Evolutionary conservation across 2,329 filamentous ascomycete species (phyloP), one percentile per base, ranked within the genome.

Genomic region (Nemania bipapillata): DNA sequence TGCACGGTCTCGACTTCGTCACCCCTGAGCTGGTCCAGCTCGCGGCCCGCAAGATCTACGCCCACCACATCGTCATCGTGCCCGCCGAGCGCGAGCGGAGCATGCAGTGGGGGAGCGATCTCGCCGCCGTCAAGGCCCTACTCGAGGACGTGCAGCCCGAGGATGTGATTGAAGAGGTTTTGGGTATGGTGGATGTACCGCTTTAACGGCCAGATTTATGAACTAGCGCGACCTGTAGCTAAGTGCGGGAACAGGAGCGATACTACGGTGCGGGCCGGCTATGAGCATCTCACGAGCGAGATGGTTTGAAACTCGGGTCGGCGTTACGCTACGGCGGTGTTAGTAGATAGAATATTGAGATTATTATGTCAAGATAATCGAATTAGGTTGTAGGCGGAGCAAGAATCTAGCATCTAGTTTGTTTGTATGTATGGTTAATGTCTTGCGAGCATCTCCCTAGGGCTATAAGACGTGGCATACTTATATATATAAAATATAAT

Each of bases 91-190:
- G 89, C 65, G 96, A 98, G 81, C 86, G 94, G 55, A 97, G 94
- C 78, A 86, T 97, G 83, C 93, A 97, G 79, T 99, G 96, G 89
- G 96, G 96, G 0, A 97, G 95, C 79, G 89, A 91, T 61, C 73
- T 91, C 0, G 84, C 86, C 32, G 91, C 92, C 3, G 88, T 97
- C 1, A 84, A 87, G 71, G 84, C 86, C 17, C 73, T 94, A 56
- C 80, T 97, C 2, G 87, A 91, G 35, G 87, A 83, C 5, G 77
- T 90, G 9, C 85, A 85, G 0, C 84, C 88, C 0, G 88, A 90
- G 72, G 86, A 89, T 49, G 85, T 92, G 2, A 84, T 92, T 45
- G 89, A 91, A 67, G 88, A 91, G 74, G 88, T 91, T 2, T 76
- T 91, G 62, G 83, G 79, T 7, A 82, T 84, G 75, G 87, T 91